Evolutionary conservation across 2,329 filamentous ascomycete genomes (phyloP).

Genomic region (Fusarium bactridioides): DNA sequence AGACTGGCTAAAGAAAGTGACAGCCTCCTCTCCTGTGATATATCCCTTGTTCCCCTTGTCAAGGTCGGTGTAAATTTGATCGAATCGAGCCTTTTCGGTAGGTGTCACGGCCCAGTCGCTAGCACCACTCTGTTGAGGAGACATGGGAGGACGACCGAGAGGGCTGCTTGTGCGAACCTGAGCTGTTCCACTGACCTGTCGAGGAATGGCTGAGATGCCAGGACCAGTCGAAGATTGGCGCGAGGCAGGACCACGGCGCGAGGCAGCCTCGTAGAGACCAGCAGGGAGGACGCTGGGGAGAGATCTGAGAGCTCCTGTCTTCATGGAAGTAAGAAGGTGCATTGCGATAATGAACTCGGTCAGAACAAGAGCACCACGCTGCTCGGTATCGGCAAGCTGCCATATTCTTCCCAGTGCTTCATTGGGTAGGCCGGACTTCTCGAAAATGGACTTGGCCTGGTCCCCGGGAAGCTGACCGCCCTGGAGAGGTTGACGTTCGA

Average conservation of each 20-base stretch:
- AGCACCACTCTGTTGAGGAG: constrained; percentile 51
- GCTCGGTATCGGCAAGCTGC: constrained; percentile 93
- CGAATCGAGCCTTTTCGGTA: constrained; percentile 86
- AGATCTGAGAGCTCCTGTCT: constrained; percentile 79
- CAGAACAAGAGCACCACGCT: constrained; percentile 83
- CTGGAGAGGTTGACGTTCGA: constrained; percentile 85
- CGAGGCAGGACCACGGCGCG: constrained; percentile 64
- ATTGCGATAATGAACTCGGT: constrained; percentile 98
- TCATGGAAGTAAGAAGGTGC: constrained; percentile 93
- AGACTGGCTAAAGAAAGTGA: constrained; percentile 92
- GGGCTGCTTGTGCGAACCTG: constrained; percentile 70
- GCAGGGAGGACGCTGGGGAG: constrained; percentile 84
- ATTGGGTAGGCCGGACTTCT: constrained; percentile 88
- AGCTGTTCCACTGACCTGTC: constrained; percentile 79
- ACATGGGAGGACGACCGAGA: constrained; percentile 59
- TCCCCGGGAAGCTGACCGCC: constrained; percentile 78
- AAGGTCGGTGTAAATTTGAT: constrained; percentile 82
- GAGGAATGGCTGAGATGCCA: constrained; percentile 74
- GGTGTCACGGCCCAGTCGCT: constrained; percentile 83
- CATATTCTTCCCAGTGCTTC: constrained; percentile 94
- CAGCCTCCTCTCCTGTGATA: constrained; percentile 93
- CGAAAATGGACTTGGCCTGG: constrained; percentile 91
- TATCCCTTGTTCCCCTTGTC: constrained; percentile 83
- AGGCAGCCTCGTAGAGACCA: constrained; percentile 88
- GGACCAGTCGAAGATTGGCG: constrained; percentile 61